phyloP scores from a whole-genome alignment of 2,329 filamentous ascomycete species.

The Volutella citrinella region DNA sequence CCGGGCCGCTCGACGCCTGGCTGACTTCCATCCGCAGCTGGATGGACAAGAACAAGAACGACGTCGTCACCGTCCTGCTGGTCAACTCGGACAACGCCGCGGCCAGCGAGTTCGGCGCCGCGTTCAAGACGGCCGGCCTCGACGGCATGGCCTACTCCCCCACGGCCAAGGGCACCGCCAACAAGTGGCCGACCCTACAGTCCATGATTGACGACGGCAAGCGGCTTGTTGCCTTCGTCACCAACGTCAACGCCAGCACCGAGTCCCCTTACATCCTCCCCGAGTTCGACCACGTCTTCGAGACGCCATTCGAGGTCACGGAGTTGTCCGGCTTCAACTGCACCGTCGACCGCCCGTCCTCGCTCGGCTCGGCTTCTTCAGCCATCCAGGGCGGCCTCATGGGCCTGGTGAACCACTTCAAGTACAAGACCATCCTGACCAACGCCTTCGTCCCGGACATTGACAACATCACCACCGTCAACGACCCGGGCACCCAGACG shows the following conservation, averaged over 20 bases:
- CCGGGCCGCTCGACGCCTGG: slow-evolving; percentile 64
- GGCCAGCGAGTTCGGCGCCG: slow-evolving; percentile 50
- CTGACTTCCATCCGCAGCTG: slow-evolving; percentile 61
- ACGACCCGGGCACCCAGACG: slow-evolving; percentile 53
- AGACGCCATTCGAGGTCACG: slow-evolving; percentile 67
- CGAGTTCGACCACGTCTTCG: slow-evolving; percentile 67
- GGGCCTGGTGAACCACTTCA: slow-evolving; percentile 79
- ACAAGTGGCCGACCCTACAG: slow-evolving; percentile 69
- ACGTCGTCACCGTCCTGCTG: slow-evolving; percentile 72
- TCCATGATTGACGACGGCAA: slow-evolving; percentile 62
- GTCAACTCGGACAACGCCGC: slow-evolving; percentile 65
- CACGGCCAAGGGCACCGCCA: slow-evolving; percentile 37
- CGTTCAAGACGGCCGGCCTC: slow-evolving; percentile 59
- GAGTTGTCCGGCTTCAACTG: slow-evolving; percentile 67
- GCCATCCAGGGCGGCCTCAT: slow-evolving; percentile 60
- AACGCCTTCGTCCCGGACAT: slow-evolving; percentile 57
- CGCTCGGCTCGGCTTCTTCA: slow-evolving; percentile 43
- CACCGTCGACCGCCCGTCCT: slow-evolving; percentile 62
- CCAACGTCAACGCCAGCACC: slow-evolving; percentile 44
- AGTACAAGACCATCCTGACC: slow-evolving; percentile 54
- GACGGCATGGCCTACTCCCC: slow-evolving; percentile 59
- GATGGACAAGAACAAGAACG: slow-evolving; percentile 68
- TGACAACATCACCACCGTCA: slow-evolving; percentile 60
- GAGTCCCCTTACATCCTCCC: slow-evolving; percentile 57
- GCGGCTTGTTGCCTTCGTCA: slow-evolving; percentile 68